phyloP scores from a whole-genome alignment of 768 basidiomycete genomes.

The Tylopilus felleus region DNA sequence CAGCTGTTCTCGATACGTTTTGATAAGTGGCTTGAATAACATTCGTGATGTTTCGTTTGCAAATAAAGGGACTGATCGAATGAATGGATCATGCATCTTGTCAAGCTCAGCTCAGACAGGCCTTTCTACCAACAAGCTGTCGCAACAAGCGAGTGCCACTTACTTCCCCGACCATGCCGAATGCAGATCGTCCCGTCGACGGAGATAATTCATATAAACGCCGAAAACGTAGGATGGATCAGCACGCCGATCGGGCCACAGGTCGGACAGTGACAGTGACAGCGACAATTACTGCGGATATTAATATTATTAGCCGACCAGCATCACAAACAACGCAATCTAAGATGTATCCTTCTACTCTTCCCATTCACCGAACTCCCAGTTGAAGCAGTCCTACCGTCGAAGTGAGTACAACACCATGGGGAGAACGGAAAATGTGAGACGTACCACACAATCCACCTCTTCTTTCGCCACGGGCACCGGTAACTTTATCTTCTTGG shows the following conservation, averaged over 20 bases:
- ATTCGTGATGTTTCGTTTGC: too few species aligned
- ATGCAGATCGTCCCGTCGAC: background rate
- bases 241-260: background rate
- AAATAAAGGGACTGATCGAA: too few species aligned
- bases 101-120: too few species aligned
- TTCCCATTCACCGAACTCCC: slow-evolving; percentile 57
- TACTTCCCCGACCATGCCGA: background rate
- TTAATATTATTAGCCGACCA: background rate
- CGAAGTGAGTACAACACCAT: background rate
- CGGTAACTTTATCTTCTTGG: slow-evolving; percentile 19
- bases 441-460: slow-evolving; percentile 61
- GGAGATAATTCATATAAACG: background rate
- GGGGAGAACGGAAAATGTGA: background rate
- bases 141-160: too few species aligned
- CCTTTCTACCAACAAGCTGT: too few species aligned
- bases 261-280: background rate
- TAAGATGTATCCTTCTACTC: background rate
- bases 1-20: background rate
- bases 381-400: slow-evolving; percentile 65
- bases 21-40: background rate
- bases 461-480: slow-evolving; percentile 52
- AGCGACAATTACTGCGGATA: background rate
- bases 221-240: background rate
- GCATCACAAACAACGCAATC: background rate
- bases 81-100: background rate